phyloP scores from a whole-genome alignment of 441 rosid genomes.

The Pelargonium citronellum region DNA sequence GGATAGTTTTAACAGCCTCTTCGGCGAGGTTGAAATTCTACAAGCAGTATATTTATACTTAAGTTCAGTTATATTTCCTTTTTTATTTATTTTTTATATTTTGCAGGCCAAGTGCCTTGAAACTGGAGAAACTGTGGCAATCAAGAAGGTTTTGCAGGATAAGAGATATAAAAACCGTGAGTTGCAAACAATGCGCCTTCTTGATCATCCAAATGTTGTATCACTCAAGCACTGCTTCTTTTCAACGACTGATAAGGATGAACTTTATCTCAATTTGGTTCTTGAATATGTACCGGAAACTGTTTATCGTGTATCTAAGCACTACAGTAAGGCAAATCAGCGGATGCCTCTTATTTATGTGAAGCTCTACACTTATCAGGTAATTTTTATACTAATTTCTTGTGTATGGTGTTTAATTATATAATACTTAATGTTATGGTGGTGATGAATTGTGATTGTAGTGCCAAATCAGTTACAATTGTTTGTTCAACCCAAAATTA shows the following conservation, averaged over 20 bases:
- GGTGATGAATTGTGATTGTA: too few species aligned
- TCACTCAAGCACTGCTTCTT: slow-evolving; percentile 70
- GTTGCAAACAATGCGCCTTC: slow-evolving; percentile 67
- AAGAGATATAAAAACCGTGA: slow-evolving; percentile 92
- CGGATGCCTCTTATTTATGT: slow-evolving; percentile 59
- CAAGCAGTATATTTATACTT: background rate
- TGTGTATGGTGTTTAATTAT: background rate
- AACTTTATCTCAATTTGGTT: slow-evolving; percentile 72
- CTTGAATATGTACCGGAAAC: slow-evolving; percentile 78
- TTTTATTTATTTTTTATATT: background rate
- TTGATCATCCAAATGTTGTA: slow-evolving; percentile 71
- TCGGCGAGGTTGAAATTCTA: slow-evolving; percentile 3
- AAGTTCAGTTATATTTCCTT: too few species aligned
- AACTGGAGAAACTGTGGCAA: slow-evolving; percentile 72
- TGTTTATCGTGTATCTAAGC: slow-evolving; percentile 62
- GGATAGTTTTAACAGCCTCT: background rate
- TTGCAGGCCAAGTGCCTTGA: slow-evolving; percentile 79
- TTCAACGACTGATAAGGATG: slow-evolving; percentile 68
- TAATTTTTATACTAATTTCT: slow-evolving; percentile 18
- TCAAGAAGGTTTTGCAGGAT: slow-evolving; percentile 88
- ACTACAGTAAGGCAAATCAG: slow-evolving; percentile 56
- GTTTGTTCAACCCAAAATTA: too few species aligned
- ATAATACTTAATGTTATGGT: too few species aligned
- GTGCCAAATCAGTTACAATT: too few species aligned
- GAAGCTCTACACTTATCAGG: slow-evolving; percentile 79